Evolutionary conservation across 495 filamentous ascomycete genomes (phyloP).

Genomic region (Xylaria palmicola): DNA sequence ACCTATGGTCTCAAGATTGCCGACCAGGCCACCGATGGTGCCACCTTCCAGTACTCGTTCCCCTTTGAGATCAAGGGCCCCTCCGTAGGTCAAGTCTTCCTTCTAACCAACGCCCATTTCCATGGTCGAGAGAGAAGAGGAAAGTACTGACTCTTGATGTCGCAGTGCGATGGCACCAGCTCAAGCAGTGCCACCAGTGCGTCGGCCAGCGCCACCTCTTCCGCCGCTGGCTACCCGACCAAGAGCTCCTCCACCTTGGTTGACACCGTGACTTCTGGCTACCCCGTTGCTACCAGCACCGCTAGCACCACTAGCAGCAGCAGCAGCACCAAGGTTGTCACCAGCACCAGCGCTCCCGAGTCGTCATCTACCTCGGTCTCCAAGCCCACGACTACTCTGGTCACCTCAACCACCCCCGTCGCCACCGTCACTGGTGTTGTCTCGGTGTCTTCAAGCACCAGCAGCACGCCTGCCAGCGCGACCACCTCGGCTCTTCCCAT

Average conservation of each 20-base stretch:
- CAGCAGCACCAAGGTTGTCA: constrained; percentile 13
- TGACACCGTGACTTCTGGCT: background rate
- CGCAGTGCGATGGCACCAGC: constrained; percentile 11
- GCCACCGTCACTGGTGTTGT: background rate
- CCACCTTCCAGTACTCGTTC: constrained; percentile 51
- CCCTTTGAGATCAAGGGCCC: constrained; percentile 44
- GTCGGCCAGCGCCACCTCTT: background rate
- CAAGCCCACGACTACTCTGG: background rate
- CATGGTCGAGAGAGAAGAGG: background rate
- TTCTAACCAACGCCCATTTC: background rate
- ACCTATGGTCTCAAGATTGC: constrained; percentile 48
- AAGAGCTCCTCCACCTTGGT: background rate
- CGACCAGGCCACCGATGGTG: constrained; percentile 26
- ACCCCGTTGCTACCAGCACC: constrained; percentile 1
- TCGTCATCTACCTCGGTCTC: background rate
- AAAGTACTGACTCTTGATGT: constrained; percentile 8
- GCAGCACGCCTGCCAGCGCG: constrained; percentile 17
- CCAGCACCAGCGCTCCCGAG: constrained; percentile 17
- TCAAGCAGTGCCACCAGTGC: constrained; percentile 19
- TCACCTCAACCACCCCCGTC: background rate
- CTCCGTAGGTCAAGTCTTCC: constrained; percentile 16
- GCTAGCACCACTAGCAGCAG: constrained; percentile 11
- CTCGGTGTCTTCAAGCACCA: background rate
- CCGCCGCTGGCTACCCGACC: background rate
- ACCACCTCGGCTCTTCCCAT: constrained; percentile 12